These are phyloP conservation scores for Henningerozyma blattae DNA, from an alignment of 805 yeast species.

Conservation along the genomic window DNA sequence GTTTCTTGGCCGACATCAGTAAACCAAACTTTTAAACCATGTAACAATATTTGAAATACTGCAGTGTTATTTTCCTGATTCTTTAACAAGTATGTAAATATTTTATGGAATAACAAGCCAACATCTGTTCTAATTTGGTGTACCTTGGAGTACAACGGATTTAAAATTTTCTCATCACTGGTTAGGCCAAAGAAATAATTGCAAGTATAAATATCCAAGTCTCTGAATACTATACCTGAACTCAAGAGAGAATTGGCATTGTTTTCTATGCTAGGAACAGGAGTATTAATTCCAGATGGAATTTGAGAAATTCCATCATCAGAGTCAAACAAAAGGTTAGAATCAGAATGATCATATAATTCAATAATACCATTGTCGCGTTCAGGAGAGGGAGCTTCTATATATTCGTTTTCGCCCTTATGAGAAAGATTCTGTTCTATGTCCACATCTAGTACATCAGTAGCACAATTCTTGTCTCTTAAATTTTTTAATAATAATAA, in stretches of 20 bases:
- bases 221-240: constrained; percentile 44
- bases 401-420: constrained; percentile 19
- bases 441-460: constrained; percentile 27
- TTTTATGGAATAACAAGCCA: constrained; percentile 49
- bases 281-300: constrained; percentile 26
- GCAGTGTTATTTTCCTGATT: constrained; percentile 51
- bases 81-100: constrained; percentile 35
- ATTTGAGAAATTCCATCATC: constrained; percentile 36
- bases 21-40: constrained; percentile 61
- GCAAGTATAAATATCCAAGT: constrained; percentile 46
- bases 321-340: constrained; percentile 28
- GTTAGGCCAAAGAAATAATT: constrained; percentile 51
- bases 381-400: constrained; percentile 7
- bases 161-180: constrained; percentile 29
- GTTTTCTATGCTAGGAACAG: constrained; percentile 22
- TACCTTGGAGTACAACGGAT: constrained; percentile 34
- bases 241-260: constrained; percentile 34
- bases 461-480: constrained; percentile 24
- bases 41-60: constrained; percentile 47
- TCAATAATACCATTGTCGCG: constrained; percentile 14
- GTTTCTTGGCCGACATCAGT: constrained; percentile 67
- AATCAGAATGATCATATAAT: constrained; percentile 11
- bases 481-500: constrained; percentile 19
- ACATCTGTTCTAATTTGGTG: constrained; percentile 48
- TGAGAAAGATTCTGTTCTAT: constrained; percentile 23